Evolutionary conservation across 176 grass and related monocot genomes (phyloP).

Genomic region (Paspalum notatum): DNA sequence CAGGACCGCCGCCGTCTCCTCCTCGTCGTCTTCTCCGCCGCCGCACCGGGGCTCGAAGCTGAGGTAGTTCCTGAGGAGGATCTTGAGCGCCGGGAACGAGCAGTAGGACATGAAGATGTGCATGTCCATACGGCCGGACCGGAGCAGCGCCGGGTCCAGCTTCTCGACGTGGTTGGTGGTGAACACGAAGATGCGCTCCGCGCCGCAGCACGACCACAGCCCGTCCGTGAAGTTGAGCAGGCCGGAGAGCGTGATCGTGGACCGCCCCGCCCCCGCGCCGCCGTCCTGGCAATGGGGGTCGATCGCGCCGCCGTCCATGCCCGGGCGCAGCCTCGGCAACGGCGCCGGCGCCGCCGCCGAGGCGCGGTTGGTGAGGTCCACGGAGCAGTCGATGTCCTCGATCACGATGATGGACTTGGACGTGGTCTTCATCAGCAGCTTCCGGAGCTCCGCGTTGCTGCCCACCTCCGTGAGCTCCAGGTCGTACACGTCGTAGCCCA

Average conservation of each 20-base stretch:
- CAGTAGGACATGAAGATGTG: slow-evolving; percentile 91
- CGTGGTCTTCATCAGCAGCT: slow-evolving; percentile 90
- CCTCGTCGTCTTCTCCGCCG: neutral
- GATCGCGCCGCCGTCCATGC: slow-evolving; percentile 39
- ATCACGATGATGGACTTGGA: slow-evolving; percentile 94
- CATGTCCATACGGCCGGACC: slow-evolving; percentile 93
- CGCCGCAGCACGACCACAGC: slow-evolving; percentile 89
- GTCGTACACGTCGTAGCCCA: slow-evolving; percentile 85
- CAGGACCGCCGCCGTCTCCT: neutral
- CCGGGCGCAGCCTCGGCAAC: neutral
- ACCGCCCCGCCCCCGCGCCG: slow-evolving; percentile 10
- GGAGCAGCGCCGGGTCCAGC: slow-evolving; percentile 86
- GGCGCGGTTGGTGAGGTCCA: slow-evolving; percentile 71
- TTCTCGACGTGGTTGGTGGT: slow-evolving; percentile 94
- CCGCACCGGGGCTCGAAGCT: neutral
- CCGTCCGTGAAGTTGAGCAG: slow-evolving; percentile 94
- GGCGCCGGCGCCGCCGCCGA: neutral
- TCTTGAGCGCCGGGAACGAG: slow-evolving; percentile 67
- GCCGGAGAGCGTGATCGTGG: slow-evolving; percentile 66
- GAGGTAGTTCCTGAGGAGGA: slow-evolving; percentile 84
- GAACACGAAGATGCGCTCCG: slow-evolving; percentile 92
- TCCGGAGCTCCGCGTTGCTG: slow-evolving; percentile 83
- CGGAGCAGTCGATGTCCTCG: slow-evolving; percentile 95
- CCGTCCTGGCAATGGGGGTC: slow-evolving; percentile 33
- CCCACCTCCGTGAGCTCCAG: slow-evolving; percentile 85